phyloP scores from a whole-genome alignment of 1,284 basidiomycete genomes.

The Pyrrhoderma lamaoense region DNA sequence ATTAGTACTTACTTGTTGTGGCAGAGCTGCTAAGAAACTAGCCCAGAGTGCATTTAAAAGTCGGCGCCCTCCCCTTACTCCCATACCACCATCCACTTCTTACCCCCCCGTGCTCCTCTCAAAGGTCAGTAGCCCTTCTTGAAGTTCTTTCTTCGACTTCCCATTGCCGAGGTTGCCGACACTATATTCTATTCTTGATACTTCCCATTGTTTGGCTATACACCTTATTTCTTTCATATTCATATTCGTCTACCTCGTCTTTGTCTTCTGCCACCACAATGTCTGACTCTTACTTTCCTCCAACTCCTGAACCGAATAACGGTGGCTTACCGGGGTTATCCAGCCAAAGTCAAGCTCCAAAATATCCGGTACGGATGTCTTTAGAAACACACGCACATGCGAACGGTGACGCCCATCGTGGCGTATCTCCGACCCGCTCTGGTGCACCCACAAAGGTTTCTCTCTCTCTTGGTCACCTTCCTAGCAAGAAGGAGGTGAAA shows the following conservation, averaged over 20 bases:
- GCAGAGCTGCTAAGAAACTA: neutral
- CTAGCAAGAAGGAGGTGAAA: slow-evolving; percentile 61
- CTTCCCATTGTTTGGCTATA: neutral
- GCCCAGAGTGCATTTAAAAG: neutral
- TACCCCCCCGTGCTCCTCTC: neutral
- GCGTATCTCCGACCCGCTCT: slow-evolving; percentile 19
- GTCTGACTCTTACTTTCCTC: slow-evolving; percentile 18
- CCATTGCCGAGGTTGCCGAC: neutral
- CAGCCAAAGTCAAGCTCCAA: slow-evolving; percentile 1
- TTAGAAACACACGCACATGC: neutral
- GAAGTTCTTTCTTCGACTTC: neutral
- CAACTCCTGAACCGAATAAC: slow-evolving; percentile 13
- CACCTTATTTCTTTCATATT: neutral
- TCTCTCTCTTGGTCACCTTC: slow-evolving; percentile 64
- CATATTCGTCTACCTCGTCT: neutral
- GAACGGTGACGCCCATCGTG: slow-evolving; percentile 5
- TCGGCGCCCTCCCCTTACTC: neutral
- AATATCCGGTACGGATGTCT: slow-evolving; percentile 7
- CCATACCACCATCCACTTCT: neutral
- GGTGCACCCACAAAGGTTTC: slow-evolving; percentile 49
- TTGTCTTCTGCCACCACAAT: slow-evolving; percentile 2
- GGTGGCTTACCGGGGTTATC: neutral
- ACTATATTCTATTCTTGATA: neutral
- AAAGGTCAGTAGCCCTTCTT: slow-evolving; percentile 2
- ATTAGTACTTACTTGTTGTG: slow-evolving; percentile 3